Conservation (phyloP, 2,329 filamentous ascomycete species). For the Aspergillus aculeatinus region DNA sequence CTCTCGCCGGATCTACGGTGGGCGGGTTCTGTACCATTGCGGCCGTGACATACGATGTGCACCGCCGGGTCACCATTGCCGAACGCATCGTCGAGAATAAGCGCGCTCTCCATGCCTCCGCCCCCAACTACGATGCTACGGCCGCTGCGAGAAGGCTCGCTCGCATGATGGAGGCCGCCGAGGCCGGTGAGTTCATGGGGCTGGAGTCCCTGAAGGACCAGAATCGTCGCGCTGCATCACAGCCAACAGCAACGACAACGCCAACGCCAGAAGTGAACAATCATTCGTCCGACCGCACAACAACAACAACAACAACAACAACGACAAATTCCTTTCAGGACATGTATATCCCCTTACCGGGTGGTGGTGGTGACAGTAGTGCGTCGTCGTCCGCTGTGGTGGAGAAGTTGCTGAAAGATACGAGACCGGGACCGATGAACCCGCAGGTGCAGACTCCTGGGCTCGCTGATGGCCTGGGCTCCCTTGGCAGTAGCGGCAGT, state of each 20-base stretch:
- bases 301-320: too few relatives aligned
- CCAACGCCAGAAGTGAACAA: too few relatives aligned
- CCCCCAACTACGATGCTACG: slow-evolving; percentile 44
- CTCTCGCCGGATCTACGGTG: slow-evolving; percentile 38
- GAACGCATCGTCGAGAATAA: slow-evolving; percentile 48
- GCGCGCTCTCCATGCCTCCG: slow-evolving; percentile 41
- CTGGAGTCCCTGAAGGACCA: slow-evolving; percentile 35
- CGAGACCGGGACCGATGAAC: not conserved
- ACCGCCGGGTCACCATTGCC: slow-evolving; percentile 41
- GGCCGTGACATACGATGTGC: slow-evolving; percentile 44
- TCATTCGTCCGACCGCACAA: too few relatives aligned
- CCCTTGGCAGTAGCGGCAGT: not conserved
- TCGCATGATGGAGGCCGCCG: slow-evolving; percentile 46
- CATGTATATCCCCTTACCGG: not conserved
- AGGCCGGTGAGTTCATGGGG: slow-evolving; percentile 44
- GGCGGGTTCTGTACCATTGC: slow-evolving; percentile 43
- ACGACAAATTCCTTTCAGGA: not conserved
- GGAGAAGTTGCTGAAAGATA: not conserved
- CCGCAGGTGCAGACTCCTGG: not conserved
- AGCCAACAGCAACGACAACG: too few relatives aligned
- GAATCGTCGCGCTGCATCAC: too few relatives aligned
- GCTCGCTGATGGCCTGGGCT: not conserved
- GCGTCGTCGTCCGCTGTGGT: not conserved
- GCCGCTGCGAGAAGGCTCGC: slow-evolving; percentile 37
- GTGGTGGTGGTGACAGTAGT: not conserved